Percentiles rank a stretch among this genome's conserved stretches.
Conservation (phyloP, 306 rosid genomes). For the Pyrus communis region DNA sequence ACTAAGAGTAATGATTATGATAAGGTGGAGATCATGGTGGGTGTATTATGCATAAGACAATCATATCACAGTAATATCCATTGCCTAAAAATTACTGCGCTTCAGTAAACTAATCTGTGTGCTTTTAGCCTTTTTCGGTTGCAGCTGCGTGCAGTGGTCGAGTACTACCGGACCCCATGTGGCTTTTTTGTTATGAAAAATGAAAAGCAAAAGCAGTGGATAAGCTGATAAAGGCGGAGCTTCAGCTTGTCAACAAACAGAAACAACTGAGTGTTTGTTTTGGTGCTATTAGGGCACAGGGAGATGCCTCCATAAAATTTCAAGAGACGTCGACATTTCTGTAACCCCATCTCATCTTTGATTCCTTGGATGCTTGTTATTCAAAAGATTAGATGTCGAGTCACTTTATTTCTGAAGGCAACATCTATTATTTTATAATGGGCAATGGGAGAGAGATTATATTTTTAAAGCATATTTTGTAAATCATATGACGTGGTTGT, state of each 20-base stretch:
- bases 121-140: not conserved
- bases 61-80: no score
- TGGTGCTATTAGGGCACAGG: no score
- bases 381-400: not conserved
- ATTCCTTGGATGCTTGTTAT: not conserved
- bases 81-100: not conserved
- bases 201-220: not conserved
- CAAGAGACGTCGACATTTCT: not conserved
- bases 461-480: no score
- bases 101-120: not conserved
- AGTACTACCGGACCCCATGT: no score
- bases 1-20: not conserved
- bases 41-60: not conserved
- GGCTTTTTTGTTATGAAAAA: not conserved
- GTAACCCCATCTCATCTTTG: not conserved
- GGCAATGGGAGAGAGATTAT: no score
- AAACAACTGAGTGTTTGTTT: not conserved
- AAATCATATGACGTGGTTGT: no score
- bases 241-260: not conserved
- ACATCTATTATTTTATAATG: not conserved
- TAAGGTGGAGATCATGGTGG: not conserved
- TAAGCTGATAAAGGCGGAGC: not conserved
- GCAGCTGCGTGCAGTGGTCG: not conserved
- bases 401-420: not conserved
- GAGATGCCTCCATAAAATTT: not conserved